These are phyloP conservation scores for Zalaria obscura DNA, from an alignment of 2,329 filamentous ascomycete species.

Conservation along the genomic window DNA sequence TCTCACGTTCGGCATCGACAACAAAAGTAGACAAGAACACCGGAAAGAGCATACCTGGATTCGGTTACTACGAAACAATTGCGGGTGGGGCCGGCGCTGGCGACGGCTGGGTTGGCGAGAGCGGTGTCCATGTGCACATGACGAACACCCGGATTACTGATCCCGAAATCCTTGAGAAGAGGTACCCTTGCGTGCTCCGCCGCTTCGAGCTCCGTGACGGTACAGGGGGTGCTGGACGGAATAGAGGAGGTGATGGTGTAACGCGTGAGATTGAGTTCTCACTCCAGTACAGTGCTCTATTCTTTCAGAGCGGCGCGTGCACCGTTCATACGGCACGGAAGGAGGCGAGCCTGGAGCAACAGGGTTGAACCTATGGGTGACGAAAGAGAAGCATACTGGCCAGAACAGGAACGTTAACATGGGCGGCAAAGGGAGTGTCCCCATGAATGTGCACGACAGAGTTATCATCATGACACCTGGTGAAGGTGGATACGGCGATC, in stretches of 20 bases:
- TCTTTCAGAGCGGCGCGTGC: constrained; percentile 56
- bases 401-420: constrained; percentile 3
- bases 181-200: constrained; percentile 55
- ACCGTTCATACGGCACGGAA: constrained; percentile 62
- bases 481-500: constrained; percentile 2
- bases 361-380: constrained; percentile 70
- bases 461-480: constrained; percentile 4
- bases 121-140: constrained; percentile 62
- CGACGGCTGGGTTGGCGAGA: constrained; percentile 53
- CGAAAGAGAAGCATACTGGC: constrained; percentile 5
- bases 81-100: constrained; percentile 59
- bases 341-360: constrained; percentile 63
- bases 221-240: constrained; percentile 46
- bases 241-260: constrained; percentile 55
- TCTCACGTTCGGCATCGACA: constrained; percentile 64
- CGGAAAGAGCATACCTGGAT: constrained; percentile 45
- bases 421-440: constrained; percentile 3
- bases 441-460: constrained; percentile 2
- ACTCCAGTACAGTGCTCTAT: constrained; percentile 64
- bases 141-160: constrained; percentile 71
- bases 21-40: constrained; percentile 41
- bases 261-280: constrained; percentile 64
- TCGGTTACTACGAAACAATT: constrained; percentile 73
- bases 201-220: constrained; percentile 49
- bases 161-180: constrained; percentile 56